A percentile compares a stretch with the other conserved stretches of the same genome.
phyloP scores from a whole-genome alignment of 2,329 filamentous ascomycete genomes.

The Pyrenochaeta sp. region DNA sequence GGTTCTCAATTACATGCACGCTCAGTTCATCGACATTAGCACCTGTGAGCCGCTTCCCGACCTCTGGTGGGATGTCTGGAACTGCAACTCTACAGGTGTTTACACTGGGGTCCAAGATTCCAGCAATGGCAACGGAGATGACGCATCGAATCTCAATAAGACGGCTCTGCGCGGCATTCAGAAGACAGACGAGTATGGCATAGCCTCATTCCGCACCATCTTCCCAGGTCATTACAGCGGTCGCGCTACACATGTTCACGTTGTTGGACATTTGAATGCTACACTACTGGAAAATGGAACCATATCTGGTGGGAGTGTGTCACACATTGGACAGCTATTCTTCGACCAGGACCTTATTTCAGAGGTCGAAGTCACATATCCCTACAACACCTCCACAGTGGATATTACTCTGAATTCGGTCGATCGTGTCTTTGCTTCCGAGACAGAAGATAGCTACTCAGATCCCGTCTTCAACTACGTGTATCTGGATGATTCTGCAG shows the following conservation, averaged over 20 bases:
- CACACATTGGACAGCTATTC: conserved; percentile 70
- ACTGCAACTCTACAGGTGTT: conserved; percentile 33
- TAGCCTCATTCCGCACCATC: conserved; percentile 55
- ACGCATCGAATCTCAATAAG: not conserved
- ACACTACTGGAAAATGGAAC: conserved; percentile 55
- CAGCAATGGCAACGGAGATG: not conserved
- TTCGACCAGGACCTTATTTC: conserved; percentile 65
- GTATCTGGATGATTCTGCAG: not conserved
- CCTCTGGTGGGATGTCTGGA: conserved; percentile 62
- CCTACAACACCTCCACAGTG: conserved; percentile 49
- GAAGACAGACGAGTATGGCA: conserved; percentile 54
- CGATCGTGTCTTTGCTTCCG: not conserved
- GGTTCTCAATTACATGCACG: conserved; percentile 56
- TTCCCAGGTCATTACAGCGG: conserved; percentile 49
- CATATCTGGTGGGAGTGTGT: conserved; percentile 55
- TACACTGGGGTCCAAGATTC: not conserved
- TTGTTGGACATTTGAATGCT: conserved; percentile 32
- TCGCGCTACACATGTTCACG: conserved; percentile 12
- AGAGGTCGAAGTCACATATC: conserved; percentile 55
- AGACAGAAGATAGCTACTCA: not conserved
- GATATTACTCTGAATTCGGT: not conserved
- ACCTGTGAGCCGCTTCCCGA: conserved; percentile 60
- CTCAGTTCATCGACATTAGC: conserved; percentile 61
- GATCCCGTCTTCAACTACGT: not conserved
- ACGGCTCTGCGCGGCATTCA: conserved; percentile 35